phyloP scores from a whole-genome alignment of 2,329 filamentous ascomycete genomes.

The Verticillium longisporum region DNA sequence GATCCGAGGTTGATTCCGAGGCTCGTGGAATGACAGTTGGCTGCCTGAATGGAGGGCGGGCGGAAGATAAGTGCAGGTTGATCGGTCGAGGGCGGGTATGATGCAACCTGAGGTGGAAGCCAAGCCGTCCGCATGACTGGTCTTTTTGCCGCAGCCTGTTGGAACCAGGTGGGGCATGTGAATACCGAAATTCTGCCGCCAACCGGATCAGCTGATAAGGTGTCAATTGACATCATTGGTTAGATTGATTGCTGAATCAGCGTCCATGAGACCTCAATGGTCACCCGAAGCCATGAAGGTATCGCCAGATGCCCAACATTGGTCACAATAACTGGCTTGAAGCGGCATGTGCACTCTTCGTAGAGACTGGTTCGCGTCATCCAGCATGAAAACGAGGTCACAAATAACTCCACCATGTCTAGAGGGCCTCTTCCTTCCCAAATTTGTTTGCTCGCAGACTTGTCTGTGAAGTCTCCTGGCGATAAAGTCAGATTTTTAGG shows the following conservation, averaged over 20 bases:
- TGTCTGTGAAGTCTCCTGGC: slow-evolving; percentile 43
- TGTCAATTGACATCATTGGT: background rate
- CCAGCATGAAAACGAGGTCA: background rate
- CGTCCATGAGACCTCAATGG: background rate
- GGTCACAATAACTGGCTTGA: background rate
- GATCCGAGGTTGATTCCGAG: background rate
- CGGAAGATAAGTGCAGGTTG: background rate
- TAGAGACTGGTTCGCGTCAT: background rate
- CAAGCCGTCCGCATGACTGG: background rate
- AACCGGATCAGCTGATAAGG: background rate
- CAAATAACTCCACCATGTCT: slow-evolving; percentile 33
- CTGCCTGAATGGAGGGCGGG: background rate
- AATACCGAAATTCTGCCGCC: background rate
- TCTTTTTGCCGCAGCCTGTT: background rate
- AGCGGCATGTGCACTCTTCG: background rate
- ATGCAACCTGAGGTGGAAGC: background rate
- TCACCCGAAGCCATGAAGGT: background rate
- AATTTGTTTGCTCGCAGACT: slow-evolving; percentile 57
- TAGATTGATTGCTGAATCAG: background rate
- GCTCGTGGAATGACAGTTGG: background rate
- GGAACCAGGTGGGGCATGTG: background rate
- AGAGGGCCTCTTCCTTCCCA: slow-evolving; percentile 56
- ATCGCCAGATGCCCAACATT: background rate
- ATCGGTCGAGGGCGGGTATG: background rate
- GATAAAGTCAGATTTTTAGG: slow-evolving; percentile 90